Evolutionary conservation across 2,329 filamentous ascomycete species (phyloP).

Genomic region (Colletotrichum navitas): DNA sequence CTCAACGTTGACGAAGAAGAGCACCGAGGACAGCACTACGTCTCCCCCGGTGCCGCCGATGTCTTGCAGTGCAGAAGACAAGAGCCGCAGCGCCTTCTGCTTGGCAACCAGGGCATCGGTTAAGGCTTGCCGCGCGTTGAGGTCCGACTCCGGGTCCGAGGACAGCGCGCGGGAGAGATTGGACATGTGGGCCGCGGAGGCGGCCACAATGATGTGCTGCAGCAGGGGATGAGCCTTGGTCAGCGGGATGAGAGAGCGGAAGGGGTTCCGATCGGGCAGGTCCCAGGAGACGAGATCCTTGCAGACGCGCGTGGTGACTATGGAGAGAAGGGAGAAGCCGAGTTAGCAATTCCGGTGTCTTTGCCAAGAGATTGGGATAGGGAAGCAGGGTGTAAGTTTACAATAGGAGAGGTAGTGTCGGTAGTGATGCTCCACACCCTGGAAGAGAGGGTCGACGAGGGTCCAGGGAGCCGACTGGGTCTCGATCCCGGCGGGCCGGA

Average conservation of each 20-base stretch:
- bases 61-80: constrained; percentile 55
- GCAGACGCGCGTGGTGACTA: constrained; percentile 65
- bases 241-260: constrained; percentile 59
- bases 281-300: constrained; percentile 65
- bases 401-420: constrained; percentile 58
- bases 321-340: constrained; percentile 45
- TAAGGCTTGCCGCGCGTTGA: constrained; percentile 49
- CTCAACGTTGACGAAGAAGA: constrained; percentile 65
- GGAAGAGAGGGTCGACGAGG: constrained; percentile 58
- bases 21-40: constrained; percentile 59
- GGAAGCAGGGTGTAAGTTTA: constrained; percentile 46
- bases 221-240: constrained; percentile 57
- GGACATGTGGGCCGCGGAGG: constrained; percentile 62
- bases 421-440: constrained; percentile 66
- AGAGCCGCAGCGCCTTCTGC: constrained; percentile 58
- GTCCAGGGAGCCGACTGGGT: constrained; percentile 51
- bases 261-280: constrained; percentile 59
- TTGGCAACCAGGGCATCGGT: constrained; percentile 61
- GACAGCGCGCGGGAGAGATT: constrained; percentile 53
- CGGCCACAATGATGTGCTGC: constrained; percentile 62
- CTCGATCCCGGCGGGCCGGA: constrained; percentile 40
- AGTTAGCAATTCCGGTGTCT: constrained; percentile 32
- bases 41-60: constrained; percentile 53
- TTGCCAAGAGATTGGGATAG: constrained; percentile 12
- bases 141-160: constrained; percentile 44